These are phyloP conservation scores for Wickerhamiella nectarea DNA, from an alignment of 805 yeast genomes.

Conservation along the genomic window DNA sequence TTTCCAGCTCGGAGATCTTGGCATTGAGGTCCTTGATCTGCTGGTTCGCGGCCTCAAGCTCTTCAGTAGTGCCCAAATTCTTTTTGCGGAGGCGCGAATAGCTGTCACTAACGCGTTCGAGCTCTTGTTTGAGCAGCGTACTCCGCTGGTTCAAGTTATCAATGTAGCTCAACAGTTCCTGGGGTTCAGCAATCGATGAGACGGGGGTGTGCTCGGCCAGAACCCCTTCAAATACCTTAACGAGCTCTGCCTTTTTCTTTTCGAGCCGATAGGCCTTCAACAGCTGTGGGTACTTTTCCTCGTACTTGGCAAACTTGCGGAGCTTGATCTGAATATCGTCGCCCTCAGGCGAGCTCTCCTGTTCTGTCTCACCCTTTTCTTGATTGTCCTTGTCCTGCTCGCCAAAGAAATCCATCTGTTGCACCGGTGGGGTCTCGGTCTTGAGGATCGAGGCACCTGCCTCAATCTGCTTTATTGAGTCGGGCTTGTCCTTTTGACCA, in stretches of 20 bases:
- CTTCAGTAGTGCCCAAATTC: constrained; percentile 1
- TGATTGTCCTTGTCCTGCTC: constrained; percentile 10
- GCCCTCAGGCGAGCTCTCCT: constrained; percentile 1
- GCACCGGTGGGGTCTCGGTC: constrained; percentile 17
- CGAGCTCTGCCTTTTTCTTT: constrained; percentile 48
- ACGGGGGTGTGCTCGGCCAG: constrained; percentile 73
- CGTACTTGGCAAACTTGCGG: constrained; percentile 40
- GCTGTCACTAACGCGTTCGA: constrained; percentile 33
- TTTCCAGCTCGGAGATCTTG: constrained; percentile 11
- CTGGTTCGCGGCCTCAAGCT: constrained; percentile 1
- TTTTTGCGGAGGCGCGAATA: constrained; percentile 13
- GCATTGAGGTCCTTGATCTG: constrained; percentile 10
- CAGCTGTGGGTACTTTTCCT: constrained; percentile 72
- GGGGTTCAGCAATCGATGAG: constrained; percentile 58
- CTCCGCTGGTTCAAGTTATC: constrained; percentile 47
- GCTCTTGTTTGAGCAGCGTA: constrained; percentile 48
- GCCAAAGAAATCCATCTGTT: constrained; percentile 14
- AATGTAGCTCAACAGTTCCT: constrained; percentile 54
- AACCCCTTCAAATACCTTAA: constrained; percentile 49
- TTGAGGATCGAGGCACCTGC: constrained; percentile 15
- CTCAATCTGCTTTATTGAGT: constrained; percentile 15
- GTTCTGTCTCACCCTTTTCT: constrained; percentile 4
- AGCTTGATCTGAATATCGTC: constrained; percentile 15
- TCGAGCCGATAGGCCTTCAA: constrained; percentile 77
- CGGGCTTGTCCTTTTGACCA: constrained; percentile 13